These are phyloP conservation scores for Candida frijolesensis DNA, from an alignment of 1,139 yeast genomes.

Conservation along the genomic window DNA sequence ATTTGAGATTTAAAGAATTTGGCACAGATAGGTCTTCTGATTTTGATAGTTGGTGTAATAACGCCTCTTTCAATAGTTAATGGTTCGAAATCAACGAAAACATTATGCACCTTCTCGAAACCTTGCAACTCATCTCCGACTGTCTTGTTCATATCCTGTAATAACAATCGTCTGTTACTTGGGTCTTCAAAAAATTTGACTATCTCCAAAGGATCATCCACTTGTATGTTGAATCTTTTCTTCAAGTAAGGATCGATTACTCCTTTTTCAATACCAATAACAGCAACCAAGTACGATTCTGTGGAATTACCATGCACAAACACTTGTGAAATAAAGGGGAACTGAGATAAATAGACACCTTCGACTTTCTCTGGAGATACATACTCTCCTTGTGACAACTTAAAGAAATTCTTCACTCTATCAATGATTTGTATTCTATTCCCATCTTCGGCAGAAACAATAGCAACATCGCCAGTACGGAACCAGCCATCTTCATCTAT, in stretches of 20 bases:
- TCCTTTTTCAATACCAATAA: conserved; percentile 53
- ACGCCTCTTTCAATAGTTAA: conserved; percentile 63
- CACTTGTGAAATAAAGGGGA: conserved; percentile 35
- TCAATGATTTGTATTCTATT: conserved; percentile 37
- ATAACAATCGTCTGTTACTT: conserved; percentile 27
- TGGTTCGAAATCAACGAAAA: conserved; percentile 63
- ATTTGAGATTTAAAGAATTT: conserved; percentile 1
- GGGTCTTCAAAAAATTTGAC: conserved; percentile 28
- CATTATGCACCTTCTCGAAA: conserved; percentile 68
- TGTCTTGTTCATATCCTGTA: conserved; percentile 28
- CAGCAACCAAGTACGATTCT: conserved; percentile 59
- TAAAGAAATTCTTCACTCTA: conserved; percentile 46
- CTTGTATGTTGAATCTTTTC: conserved; percentile 17
- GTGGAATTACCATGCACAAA: conserved; percentile 62
- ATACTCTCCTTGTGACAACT: conserved; percentile 47
- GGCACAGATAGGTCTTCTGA: conserved; percentile 62
- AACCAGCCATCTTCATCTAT: conserved; percentile 59
- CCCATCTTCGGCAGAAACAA: conserved; percentile 22
- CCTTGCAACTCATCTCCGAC: conserved; percentile 36
- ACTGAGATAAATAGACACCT: conserved; percentile 36
- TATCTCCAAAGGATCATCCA: conserved; percentile 25
- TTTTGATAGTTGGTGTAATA: conserved; percentile 75
- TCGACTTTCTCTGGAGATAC: conserved; percentile 48
- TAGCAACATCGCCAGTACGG: conserved; percentile 42
- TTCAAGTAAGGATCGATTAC: conserved; percentile 19